Conservation (phyloP, 495 filamentous ascomycete species). For the Podospora sp. region DNA sequence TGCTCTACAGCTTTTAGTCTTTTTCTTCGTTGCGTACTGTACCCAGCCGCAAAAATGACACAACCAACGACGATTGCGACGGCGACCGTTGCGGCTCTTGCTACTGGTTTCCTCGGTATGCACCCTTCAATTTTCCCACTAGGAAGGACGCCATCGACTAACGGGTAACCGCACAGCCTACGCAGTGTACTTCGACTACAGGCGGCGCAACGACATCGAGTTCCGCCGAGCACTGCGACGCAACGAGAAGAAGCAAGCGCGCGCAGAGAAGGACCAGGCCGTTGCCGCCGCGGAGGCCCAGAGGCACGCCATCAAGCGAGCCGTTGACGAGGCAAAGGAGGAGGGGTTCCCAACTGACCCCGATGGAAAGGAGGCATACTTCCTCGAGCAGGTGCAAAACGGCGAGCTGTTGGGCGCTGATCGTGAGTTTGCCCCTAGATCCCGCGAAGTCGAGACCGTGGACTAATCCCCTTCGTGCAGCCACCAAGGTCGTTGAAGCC, state of each 20-base stretch:
- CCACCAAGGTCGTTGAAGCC: constrained; percentile 74
- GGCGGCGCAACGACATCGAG: constrained; percentile 79
- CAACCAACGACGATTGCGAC: constrained; percentile 55
- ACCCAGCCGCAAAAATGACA: constrained; percentile 9
- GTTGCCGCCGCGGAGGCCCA: constrained; percentile 68
- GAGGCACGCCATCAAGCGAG: constrained; percentile 68
- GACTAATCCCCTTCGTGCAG: constrained; percentile 44
- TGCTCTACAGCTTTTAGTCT: not conserved
- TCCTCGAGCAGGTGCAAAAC: constrained; percentile 88
- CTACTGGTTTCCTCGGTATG: constrained; percentile 77
- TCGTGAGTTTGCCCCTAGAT: constrained; percentile 36
- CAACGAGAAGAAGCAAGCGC: constrained; percentile 74
- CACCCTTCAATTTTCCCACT: constrained; percentile 14
- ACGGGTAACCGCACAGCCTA: constrained; percentile 49
- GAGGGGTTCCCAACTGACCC: constrained; percentile 89
- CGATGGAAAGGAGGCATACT: constrained; percentile 81
- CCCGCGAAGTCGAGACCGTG: not conserved
- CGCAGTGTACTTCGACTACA: constrained; percentile 94
- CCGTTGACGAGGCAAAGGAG: constrained; percentile 75
- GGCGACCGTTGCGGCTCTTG: constrained; percentile 69
- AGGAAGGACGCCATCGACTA: constrained; percentile 30
- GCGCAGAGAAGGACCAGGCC: constrained; percentile 75
- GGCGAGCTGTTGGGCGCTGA: constrained; percentile 73
- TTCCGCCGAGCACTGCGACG: constrained; percentile 85
- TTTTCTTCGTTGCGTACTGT: constrained; percentile 5